Evolutionary conservation across 768 basidiomycete species (phyloP).

Genomic region (Calvatia gigantea): DNA sequence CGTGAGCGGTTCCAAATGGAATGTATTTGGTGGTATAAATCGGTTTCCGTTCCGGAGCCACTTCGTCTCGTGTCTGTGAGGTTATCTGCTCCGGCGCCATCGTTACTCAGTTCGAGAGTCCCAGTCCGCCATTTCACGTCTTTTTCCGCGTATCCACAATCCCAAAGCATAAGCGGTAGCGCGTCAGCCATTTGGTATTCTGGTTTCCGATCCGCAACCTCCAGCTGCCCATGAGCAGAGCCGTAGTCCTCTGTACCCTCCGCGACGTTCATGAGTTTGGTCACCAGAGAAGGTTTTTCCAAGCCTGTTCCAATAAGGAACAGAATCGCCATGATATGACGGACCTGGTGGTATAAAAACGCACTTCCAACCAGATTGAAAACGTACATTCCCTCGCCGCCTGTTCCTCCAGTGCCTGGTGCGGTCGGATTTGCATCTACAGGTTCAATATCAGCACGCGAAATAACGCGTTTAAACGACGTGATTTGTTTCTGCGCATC

Average conservation of each 20-base stretch:
- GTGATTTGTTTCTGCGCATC: conserved; percentile 53
- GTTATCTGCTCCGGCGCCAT: conserved; percentile 19
- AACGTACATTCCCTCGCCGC: conserved; percentile 8
- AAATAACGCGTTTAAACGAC: conserved; percentile 55
- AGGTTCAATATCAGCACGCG: conserved; percentile 12
- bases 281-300: conserved; percentile 67
- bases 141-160: conserved; percentile 68
- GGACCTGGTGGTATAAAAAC: conserved; percentile 75
- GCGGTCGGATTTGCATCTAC: neutral
- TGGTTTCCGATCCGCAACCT: conserved; percentile 70
- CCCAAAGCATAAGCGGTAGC: conserved; percentile 89
- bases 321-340: conserved; percentile 19
- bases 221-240: neutral
- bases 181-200: conserved; percentile 93
- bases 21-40: conserved; percentile 51
- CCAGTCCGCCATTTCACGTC: conserved; percentile 70
- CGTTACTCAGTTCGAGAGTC: conserved; percentile 35
- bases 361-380: conserved; percentile 79
- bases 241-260: conserved; percentile 34
- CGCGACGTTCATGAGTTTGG: conserved; percentile 70
- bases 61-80: conserved; percentile 18
- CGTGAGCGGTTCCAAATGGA: conserved; percentile 56
- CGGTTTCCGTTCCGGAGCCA: conserved; percentile 11
- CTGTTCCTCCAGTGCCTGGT: neutral
- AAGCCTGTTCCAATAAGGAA: conserved; percentile 17